phyloP scores from a whole-genome alignment of 2,329 filamentous ascomycete species.

The Hymenoscyphus repandus region DNA sequence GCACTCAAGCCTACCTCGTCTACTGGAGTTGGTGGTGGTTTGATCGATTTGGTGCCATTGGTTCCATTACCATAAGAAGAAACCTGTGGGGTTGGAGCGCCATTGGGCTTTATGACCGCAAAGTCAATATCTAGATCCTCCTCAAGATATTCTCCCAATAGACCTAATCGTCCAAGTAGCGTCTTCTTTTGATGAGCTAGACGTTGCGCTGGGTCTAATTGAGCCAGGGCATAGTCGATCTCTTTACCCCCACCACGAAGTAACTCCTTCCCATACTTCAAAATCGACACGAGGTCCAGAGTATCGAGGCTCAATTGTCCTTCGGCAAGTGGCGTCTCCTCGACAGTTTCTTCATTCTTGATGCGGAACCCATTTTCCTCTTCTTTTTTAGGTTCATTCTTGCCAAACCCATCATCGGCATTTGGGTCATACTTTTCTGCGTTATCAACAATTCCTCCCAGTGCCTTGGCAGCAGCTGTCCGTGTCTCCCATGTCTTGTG shows the following conservation, averaged over 20 bases:
- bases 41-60: slow-evolving; percentile 36
- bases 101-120: slow-evolving; percentile 27
- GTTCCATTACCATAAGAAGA: slow-evolving; percentile 33
- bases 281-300: slow-evolving; percentile 72
- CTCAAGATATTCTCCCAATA: slow-evolving; percentile 78
- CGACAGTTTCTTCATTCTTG: slow-evolving; percentile 59
- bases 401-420: slow-evolving; percentile 54
- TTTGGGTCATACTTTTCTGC: slow-evolving; percentile 87
- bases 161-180: slow-evolving; percentile 71
- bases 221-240: slow-evolving; percentile 78
- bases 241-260: slow-evolving; percentile 75
- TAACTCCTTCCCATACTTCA: slow-evolving; percentile 78
- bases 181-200: slow-evolving; percentile 88
- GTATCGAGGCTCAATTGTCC: slow-evolving; percentile 65
- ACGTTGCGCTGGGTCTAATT: slow-evolving; percentile 74
- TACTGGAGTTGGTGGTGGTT: slow-evolving; percentile 31
- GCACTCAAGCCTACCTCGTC: slow-evolving; percentile 79
- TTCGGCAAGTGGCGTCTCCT: slow-evolving; percentile 37
- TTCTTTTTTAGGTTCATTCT: slow-evolving; percentile 40
- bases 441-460: slow-evolving; percentile 90
- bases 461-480: slow-evolving; percentile 85
- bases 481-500: slow-evolving; percentile 97
- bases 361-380: slow-evolving; percentile 33
- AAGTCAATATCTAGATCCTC: slow-evolving; percentile 71
- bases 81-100: slow-evolving; percentile 14